Evolutionary conservation across 257 asterid genomes (phyloP).

Genomic region (Solanum chiquidenum): DNA sequence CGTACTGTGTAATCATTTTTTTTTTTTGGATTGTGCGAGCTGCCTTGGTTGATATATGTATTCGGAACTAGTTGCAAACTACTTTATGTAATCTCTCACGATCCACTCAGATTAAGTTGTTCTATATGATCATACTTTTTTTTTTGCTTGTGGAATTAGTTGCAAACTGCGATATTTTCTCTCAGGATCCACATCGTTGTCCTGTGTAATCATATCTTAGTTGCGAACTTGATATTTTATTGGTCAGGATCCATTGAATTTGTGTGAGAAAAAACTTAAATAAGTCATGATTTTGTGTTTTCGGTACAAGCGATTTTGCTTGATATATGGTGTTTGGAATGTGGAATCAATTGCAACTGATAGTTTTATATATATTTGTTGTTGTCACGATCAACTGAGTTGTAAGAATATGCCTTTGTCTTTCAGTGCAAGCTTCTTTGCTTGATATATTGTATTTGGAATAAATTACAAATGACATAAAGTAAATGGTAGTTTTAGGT

Average conservation of each 20-base stretch:
- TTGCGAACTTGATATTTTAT: neutral
- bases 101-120: neutral
- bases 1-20: neutral
- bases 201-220: neutral
- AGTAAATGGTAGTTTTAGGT: constrained; percentile 7
- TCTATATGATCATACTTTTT: neutral
- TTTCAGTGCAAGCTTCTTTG: neutral
- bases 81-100: neutral
- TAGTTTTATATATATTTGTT: neutral
- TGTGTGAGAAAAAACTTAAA: neutral
- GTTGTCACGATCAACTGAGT: neutral
- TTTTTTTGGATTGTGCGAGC: neutral
- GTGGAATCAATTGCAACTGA: neutral
- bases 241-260: neutral
- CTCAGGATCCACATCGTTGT: neutral
- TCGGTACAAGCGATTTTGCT: neutral
- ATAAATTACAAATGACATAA: neutral
- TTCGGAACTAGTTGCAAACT: neutral
- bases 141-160: neutral
- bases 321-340: neutral
- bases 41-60: neutral
- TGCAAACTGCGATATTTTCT: neutral
- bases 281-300: neutral
- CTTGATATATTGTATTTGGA: neutral
- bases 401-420: neutral